Percentiles rank a stretch among this genome's conserved stretches.
phyloP scores from a whole-genome alignment of 306 rosid genomes.

The Prunus padus region DNA sequence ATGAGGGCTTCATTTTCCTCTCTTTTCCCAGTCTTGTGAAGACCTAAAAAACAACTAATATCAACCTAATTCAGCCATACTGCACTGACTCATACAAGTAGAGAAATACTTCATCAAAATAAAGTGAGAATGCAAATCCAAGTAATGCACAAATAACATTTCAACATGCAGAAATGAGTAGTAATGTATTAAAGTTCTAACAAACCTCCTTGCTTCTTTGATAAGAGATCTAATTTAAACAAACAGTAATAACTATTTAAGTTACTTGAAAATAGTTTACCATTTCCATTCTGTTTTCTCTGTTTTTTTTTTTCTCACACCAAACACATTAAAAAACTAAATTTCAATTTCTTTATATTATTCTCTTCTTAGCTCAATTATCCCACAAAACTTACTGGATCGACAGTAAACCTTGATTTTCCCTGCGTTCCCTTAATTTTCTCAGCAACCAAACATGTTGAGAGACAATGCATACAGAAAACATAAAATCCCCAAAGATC shows the following conservation, averaged over 20 bases:
- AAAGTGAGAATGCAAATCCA: too few species aligned
- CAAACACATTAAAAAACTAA: neutral
- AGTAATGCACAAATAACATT: neutral
- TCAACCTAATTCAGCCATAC: neutral
- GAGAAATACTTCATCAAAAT: too few species aligned
- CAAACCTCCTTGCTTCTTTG: neutral
- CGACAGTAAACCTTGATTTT: neutral
- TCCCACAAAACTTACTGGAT: neutral
- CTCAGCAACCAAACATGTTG: slow-evolving; percentile 1
- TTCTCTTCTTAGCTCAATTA: neutral
- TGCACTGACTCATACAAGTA: neutral
- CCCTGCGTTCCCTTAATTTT: neutral
- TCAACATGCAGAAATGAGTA: neutral
- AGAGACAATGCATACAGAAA: neutral
- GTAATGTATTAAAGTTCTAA: neutral
- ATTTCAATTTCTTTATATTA: neutral
- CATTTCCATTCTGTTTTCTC: neutral
- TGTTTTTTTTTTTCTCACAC: too few species aligned
- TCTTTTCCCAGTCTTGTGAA: neutral
- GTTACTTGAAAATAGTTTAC: neutral
- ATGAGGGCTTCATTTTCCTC: neutral
- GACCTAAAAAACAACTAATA: neutral
- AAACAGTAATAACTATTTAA: neutral
- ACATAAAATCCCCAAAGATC: neutral
- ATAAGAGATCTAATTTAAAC: neutral